Percentiles rank a stretch among this genome's conserved stretches.
These are phyloP conservation scores for Rachicladosporium sp. DNA, from an alignment of 2,329 filamentous ascomycete species.

Conservation along the genomic window DNA sequence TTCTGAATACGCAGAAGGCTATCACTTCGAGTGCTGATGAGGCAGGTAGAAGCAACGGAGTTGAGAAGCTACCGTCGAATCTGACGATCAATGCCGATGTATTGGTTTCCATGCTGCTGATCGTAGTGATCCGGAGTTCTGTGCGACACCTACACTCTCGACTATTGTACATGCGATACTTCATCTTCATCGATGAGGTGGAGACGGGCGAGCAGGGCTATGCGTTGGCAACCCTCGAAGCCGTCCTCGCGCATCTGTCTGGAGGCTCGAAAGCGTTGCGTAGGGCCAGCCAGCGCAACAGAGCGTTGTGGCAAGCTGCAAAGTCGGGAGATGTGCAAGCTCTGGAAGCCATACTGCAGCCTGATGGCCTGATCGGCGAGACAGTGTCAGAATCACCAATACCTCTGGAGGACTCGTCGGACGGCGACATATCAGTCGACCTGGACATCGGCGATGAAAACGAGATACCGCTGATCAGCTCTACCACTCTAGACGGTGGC, in stretches of 20 bases:
- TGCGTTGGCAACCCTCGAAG: slow-evolving; percentile 88
- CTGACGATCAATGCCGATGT: slow-evolving; percentile 77
- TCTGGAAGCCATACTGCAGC: slow-evolving; percentile 69
- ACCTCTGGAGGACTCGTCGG: slow-evolving; percentile 9
- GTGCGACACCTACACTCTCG: slow-evolving; percentile 79
- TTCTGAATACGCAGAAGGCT: slow-evolving; percentile 70
- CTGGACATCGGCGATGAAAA: slow-evolving; percentile 1
- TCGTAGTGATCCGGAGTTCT: slow-evolving; percentile 85
- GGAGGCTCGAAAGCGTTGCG: slow-evolving; percentile 71
- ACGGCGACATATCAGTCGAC: slow-evolving; percentile 10
- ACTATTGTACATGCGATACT: slow-evolving; percentile 89
- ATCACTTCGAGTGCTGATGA: slow-evolving; percentile 47
- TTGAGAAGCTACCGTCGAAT: slow-evolving; percentile 30
- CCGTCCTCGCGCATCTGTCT: slow-evolving; percentile 76
- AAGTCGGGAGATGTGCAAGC: slow-evolving; percentile 64
- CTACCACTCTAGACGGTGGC: slow-evolving; percentile 5
- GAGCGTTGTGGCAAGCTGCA: slow-evolving; percentile 74
- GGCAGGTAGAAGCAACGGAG: slow-evolving; percentile 19
- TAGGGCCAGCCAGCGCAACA: slow-evolving; percentile 75
- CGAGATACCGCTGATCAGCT: background rate
- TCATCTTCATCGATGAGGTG: slow-evolving; percentile 95
- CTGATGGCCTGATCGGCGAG: slow-evolving; percentile 19
- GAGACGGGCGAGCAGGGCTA: slow-evolving; percentile 95
- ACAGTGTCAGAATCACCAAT: slow-evolving; percentile 10
- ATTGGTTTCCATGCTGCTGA: slow-evolving; percentile 76